phyloP scores from a whole-genome alignment of 2,329 filamentous ascomycete genomes.

The Epichloe amarillans region DNA sequence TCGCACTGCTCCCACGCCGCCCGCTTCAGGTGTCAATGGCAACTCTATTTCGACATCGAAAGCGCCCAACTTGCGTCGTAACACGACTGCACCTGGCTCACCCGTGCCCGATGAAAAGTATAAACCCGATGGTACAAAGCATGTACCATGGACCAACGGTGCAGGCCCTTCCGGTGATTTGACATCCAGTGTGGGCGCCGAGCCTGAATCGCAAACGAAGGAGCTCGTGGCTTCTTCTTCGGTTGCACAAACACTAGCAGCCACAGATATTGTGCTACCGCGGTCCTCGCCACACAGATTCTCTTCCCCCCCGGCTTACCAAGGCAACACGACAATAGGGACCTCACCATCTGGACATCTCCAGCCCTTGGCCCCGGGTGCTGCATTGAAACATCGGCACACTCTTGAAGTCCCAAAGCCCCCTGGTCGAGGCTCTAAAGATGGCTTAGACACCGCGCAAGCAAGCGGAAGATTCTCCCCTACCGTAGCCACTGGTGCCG shows the following conservation, averaged over 20 bases:
- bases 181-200: background rate
- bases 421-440: constrained; percentile 56
- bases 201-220: constrained; percentile 1
- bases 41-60: background rate
- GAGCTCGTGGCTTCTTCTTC: background rate
- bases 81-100: background rate
- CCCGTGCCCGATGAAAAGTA: background rate
- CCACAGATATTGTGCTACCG: constrained; percentile 3
- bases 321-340: constrained; percentile 23
- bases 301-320: constrained; percentile 53
- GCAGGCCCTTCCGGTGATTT: background rate
- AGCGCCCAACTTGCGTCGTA: background rate
- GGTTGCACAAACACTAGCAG: constrained; percentile 1
- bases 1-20: constrained; percentile 15
- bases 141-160: constrained; percentile 1
- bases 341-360: constrained; percentile 36
- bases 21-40: constrained; percentile 11
- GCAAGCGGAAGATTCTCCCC: constrained; percentile 76
- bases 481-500: constrained; percentile 36
- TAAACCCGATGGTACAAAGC: background rate
- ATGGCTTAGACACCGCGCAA: constrained; percentile 52
- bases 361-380: constrained; percentile 30
- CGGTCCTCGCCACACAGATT: constrained; percentile 38
- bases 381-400: constrained; percentile 65
- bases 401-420: constrained; percentile 75